These are phyloP conservation scores for Lactuca saligna DNA, from an alignment of 129 eudicot genomes.

Conservation along the genomic window DNA sequence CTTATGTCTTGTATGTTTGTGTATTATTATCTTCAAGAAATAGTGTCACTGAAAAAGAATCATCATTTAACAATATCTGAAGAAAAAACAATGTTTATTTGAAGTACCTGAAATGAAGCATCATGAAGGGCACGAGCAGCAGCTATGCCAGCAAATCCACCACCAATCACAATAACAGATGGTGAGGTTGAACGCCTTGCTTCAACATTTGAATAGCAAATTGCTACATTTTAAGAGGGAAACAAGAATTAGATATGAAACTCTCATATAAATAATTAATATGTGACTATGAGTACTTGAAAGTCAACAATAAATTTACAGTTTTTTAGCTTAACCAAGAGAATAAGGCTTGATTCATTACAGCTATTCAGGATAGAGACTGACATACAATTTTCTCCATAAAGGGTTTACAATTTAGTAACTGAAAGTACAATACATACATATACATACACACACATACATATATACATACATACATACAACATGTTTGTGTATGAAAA, in stretches of 20 bases:
- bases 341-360: constrained; percentile 11
- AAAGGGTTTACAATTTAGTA: not conserved
- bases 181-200: constrained; percentile 62
- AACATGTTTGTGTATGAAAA: not conserved
- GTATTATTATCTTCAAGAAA: not conserved
- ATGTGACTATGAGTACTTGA: not conserved
- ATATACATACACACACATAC: not conserved
- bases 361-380: constrained; percentile 8
- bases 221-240: constrained; percentile 35
- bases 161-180: constrained; percentile 87
- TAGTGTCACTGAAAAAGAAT: constrained; percentile 7
- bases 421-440: not conserved
- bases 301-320: not conserved
- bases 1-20: not conserved
- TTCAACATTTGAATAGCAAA: constrained; percentile 49
- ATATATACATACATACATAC: not conserved
- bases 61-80: constrained; percentile 7
- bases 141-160: constrained; percentile 88
- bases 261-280: not conserved
- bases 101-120: constrained; percentile 88
- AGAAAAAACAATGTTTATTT: not conserved
- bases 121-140: constrained; percentile 97
- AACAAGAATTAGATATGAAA: constrained; percentile 17
- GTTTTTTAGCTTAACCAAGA: constrained; percentile 9
- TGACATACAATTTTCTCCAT: not conserved